Percentiles rank a stretch among this genome's conserved stretches.
Evolutionary conservation across 2,329 filamentous ascomycete genomes (phyloP).

Genomic region (Arthrobotrys pseudoclavata): DNA sequence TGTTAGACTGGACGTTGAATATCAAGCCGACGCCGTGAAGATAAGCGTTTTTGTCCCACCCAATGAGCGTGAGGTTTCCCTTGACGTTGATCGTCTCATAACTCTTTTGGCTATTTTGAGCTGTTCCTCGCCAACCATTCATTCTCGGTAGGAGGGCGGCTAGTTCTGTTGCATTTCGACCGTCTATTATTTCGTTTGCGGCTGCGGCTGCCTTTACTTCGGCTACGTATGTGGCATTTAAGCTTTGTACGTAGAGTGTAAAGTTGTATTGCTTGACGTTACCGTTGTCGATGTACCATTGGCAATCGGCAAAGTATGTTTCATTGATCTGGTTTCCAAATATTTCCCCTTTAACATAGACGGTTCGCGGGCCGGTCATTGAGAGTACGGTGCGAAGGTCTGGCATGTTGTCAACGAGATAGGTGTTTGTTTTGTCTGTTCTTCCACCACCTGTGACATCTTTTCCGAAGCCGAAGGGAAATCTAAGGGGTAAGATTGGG

Average conservation of each 20-base stretch:
- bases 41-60: conserved; percentile 51
- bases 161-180: conserved; percentile 52
- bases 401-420: conserved; percentile 58
- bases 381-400: conserved; percentile 55
- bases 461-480: conserved; percentile 53
- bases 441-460: conserved; percentile 54
- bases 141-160: conserved; percentile 44
- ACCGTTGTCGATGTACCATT: conserved; percentile 60
- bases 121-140: conserved; percentile 60
- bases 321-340: conserved; percentile 58
- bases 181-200: conserved; percentile 45
- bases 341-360: conserved; percentile 59
- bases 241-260: conserved; percentile 56
- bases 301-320: conserved; percentile 48
- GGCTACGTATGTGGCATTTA: conserved; percentile 57
- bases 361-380: conserved; percentile 45
- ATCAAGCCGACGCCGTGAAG: conserved; percentile 58
- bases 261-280: conserved; percentile 58
- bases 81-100: conserved; percentile 59
- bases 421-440: conserved; percentile 48
- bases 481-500: conserved; percentile 44
- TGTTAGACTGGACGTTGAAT: conserved; percentile 56
- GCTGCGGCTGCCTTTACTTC: conserved; percentile 50
- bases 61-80: conserved; percentile 45
- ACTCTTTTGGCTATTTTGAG: conserved; percentile 59